Evolutionary conservation across 1,139 yeast species (phyloP).

Genomic region (Lodderomyces beijingensis): DNA sequence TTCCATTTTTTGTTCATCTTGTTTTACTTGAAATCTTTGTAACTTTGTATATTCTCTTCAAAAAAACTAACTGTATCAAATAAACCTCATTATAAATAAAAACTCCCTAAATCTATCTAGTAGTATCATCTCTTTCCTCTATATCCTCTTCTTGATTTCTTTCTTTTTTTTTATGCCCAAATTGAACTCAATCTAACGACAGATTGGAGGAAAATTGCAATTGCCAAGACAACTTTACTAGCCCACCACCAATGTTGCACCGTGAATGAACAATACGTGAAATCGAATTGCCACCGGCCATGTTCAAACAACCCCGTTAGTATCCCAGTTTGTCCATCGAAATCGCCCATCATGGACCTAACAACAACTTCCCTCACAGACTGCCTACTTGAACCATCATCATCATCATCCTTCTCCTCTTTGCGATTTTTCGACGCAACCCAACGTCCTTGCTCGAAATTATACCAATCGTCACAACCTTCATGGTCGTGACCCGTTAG

Average conservation of each 20-base stretch:
- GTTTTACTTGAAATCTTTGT: too few relatives aligned
- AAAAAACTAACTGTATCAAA: too few relatives aligned
- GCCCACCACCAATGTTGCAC: constrained; percentile 98
- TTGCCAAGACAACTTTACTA: constrained; percentile 51
- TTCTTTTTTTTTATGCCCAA: too few relatives aligned
- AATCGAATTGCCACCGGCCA: constrained; percentile 61
- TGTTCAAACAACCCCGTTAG: constrained; percentile 61
- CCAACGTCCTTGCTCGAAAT: constrained; percentile 47
- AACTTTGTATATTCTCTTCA: too few relatives aligned
- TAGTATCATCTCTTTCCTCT: too few relatives aligned
- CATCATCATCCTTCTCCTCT: background rate
- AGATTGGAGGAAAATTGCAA: constrained; percentile 43
- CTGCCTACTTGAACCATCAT: constrained; percentile 19
- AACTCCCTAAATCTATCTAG: too few relatives aligned
- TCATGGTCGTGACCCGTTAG: constrained; percentile 96
- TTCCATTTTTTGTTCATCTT: too few relatives aligned
- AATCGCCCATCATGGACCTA: constrained; percentile 94
- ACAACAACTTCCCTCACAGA: constrained; percentile 78
- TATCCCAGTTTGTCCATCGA: constrained; percentile 82
- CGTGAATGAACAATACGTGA: constrained; percentile 70
- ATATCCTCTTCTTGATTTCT: too few relatives aligned
- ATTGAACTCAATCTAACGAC: constrained; percentile 10
- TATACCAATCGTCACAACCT: constrained; percentile 77
- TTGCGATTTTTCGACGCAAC: constrained; percentile 44
- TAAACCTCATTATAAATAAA: too few relatives aligned